Conservation (phyloP, 2,329 filamentous ascomycete genomes). For the Cercospora sojina region DNA sequence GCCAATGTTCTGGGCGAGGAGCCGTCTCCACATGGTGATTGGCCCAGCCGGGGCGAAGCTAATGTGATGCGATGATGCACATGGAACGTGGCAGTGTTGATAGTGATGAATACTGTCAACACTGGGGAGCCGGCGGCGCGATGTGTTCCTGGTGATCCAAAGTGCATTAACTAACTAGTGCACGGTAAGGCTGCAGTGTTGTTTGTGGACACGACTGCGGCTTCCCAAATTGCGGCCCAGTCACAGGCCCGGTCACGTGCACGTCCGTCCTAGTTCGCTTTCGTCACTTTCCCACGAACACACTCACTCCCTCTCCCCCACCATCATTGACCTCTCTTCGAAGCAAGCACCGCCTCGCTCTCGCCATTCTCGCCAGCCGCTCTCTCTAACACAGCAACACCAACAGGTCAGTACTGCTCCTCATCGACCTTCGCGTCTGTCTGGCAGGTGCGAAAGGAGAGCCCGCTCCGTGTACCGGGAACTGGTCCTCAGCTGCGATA, state of each 20-base stretch:
- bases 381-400: neutral
- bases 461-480: neutral
- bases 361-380: neutral
- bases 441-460: neutral
- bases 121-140: neutral
- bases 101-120: neutral
- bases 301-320: constrained; percentile 1
- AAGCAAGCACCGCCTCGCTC: neutral
- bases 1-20: neutral
- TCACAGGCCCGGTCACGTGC: neutral
- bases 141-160: neutral
- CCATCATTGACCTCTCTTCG: constrained; percentile 1
- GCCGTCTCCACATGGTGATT: neutral
- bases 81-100: constrained; percentile 2
- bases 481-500: neutral
- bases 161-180: neutral
- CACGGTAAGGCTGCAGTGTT: neutral
- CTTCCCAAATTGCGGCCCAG: constrained; percentile 2
- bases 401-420: constrained; percentile 3
- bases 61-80: neutral
- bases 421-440: neutral
- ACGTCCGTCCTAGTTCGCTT: constrained; percentile 1
- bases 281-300: constrained; percentile 5
- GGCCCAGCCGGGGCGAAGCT: neutral
- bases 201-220: neutral